Evolutionary conservation across 2,329 filamentous ascomycete species (phyloP), one percentile per base, ranked within the genome.

Genomic region (Stemphylium vesicarium): DNA sequence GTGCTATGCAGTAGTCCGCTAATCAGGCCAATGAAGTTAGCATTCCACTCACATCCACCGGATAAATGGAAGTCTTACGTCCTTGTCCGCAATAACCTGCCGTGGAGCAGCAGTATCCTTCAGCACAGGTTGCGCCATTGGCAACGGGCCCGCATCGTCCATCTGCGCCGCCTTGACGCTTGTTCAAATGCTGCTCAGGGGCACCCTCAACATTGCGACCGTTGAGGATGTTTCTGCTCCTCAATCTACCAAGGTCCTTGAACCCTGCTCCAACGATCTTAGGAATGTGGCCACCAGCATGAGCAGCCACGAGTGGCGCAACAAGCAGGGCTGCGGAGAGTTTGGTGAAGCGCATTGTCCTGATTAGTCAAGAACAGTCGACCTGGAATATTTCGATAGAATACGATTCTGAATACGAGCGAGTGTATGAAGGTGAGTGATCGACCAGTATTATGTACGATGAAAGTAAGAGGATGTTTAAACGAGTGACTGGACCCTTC

Each of bases 1-100:
- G 86, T 15, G 84, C 81, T 13, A 77, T 75, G 71, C 86, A 88
- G 69, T 86, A 85, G 0, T 82, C 79, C 9, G 29, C 41, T 46
- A 8, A 31, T 40, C 12, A 16, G 16, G 26, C 12, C 16, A n/a
- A 8, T 10, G 29, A 6, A 4, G 26, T 55, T 31, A 55, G 47
- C 32, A 7, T 20, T 13, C 9, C 10, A 31, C n/a, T 42, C 2
- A 29, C 12, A 16, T 15, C 10, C 13, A 18, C 4, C 15, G 11
- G 29, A 15, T n/a, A 31, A 24, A 24, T 22, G 15, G 18, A 32
- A 0, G 4, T 2, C 36, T 36, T 53, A 59, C 56, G 16, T 85
- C 69, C 39, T 18, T 33, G 16, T 20, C 49, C 52, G 53, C 57
- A 64, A 43, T 61, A 53, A 60, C 70, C 71, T 10, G 60, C 53